phyloP scores from a whole-genome alignment of 164 flowering plant genomes.

The Vitis rotundifolia region DNA sequence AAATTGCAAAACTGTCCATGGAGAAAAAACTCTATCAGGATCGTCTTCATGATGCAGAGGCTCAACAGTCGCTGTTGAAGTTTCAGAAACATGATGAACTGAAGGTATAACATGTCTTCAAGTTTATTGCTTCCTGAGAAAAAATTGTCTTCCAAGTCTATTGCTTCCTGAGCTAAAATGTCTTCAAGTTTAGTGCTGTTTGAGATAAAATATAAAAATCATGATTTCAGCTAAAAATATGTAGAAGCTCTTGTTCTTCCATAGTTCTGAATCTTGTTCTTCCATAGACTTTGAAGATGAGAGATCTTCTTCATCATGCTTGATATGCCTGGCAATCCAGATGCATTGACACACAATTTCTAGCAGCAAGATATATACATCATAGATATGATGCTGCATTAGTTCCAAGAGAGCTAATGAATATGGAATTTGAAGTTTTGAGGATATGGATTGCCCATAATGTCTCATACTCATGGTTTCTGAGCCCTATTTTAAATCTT shows the following conservation, averaged over 20 bases:
- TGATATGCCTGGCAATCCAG: no score
- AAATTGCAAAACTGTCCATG: constrained; percentile 3
- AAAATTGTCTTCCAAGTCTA: background rate
- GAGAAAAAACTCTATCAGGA: background rate
- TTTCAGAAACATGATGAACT: background rate
- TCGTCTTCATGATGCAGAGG: background rate
- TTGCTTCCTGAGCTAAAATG: background rate
- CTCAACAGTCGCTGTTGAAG: constrained; percentile 5
- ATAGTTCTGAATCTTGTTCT: no score
- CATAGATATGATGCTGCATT: no score
- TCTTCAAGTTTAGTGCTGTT: background rate
- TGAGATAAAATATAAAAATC: background rate
- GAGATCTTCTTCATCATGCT: no score
- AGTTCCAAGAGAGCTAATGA: background rate
- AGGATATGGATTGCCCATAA: background rate
- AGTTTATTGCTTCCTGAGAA: background rate
- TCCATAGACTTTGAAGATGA: no score
- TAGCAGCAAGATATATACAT: no score
- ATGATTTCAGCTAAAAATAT: background rate
- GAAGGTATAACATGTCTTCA: background rate
- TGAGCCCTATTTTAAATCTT: background rate
- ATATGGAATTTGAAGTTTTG: background rate
- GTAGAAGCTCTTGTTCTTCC: no score
- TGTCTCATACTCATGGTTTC: background rate
- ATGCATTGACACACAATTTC: no score